Base-by-base conservation (phyloP, 2,329 filamentous ascomycete genomes). In the Cucurbitaria berberidis region DNA sequence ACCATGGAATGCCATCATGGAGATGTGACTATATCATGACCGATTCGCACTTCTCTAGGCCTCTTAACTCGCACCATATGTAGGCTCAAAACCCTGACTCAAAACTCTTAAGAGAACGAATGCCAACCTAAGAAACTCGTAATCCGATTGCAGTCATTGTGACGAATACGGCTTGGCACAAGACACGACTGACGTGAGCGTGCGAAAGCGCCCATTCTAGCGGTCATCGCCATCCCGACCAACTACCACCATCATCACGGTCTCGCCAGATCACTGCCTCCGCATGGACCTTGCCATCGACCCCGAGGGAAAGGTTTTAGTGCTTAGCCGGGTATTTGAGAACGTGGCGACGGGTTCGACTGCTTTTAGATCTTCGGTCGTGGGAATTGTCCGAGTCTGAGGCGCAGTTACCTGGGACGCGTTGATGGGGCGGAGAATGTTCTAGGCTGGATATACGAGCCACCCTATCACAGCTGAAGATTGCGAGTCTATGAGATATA, bases 151-250 rank as follows among this genome's bases (percentile, higher is more conserved):
- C 24, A 26, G 24, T 26, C 24, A n/a, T n/a, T n/a, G n/a, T n/a
- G n/a, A n/a, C n/a, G n/a, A n/a, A n/a, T n/a, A n/a, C n/a, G 29
- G 22, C 35, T 41, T 45, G 51, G 29, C 29, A 18, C 15, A 21
- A 18, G 16, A 26, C n/a, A 24, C 42, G 42, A 36, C 51, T 54
- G 29, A 54, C 42, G 47, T 54, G 46, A 51, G 46, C 47, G 11
- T 21, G n/a, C 24, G 24, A 26, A 54, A 46, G 29, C 29, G 35
- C n/a, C 26, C 26, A 19, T 26, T 19, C 42, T 43, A 42, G 40
- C 41, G 30, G 44, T 41, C 32, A 34, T 45, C 30, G n/a, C 1
- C 24, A 50, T 15, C 22, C 29, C 29, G 15, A n/a, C 30, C n/a
- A 29, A 19, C 21, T 15, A 19, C 18, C 19, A 7, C 22, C 18